Evolutionary conservation across 441 rosid species (phyloP), one percentile per base, ranked within the genome.

Genomic region (Populus tomentosa): DNA sequence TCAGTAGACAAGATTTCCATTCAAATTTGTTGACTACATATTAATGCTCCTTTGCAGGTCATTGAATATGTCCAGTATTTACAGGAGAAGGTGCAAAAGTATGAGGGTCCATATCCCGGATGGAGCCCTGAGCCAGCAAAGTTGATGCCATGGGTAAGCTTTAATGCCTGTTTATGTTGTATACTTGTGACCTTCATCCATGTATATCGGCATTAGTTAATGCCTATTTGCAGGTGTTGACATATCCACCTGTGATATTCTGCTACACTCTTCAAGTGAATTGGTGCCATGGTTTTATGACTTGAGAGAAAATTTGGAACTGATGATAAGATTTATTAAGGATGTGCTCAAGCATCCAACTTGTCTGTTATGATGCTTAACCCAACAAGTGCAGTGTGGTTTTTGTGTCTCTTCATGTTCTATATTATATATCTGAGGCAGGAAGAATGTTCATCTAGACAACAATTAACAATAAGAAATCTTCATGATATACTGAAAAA

Each of bases 21-120:
- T 79, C 53, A 20, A 42, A 69, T 62, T 84, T 67, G 73, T 77
- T 79, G 77, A 77, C 70, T 75, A 67, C 26, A 67, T 67, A 36
- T 70, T n/a, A 23, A 69, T 33, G 67, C 69, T 78, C 30, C 38
- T 75, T 65, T 84, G 76, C 85, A 94, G 99, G 99, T 96, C 71
- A 90, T 94, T 35, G 98, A 92, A 82, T 90, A 94, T 86, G 88
- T 96, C 78, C 99, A 91, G 69, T 88, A 84, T 80, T 85, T 96
- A 80, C 98, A 96, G 69, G 94, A 94, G 81, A 94, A 89, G 84
- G 86, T 94, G 71, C 89, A 88, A 76, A 91, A 83, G 80, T 89
- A 86, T 53, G 99, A 94, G 78, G 90, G 89, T 14, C 78, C 96
- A 73, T 90, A 82, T 78, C 88, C 82, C 70, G 98, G 93, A 59